Evolutionary conservation across 1,284 basidiomycete genomes (phyloP), one percentile per base, ranked within the genome.

Genomic region (Tilletia walkeri): DNA sequence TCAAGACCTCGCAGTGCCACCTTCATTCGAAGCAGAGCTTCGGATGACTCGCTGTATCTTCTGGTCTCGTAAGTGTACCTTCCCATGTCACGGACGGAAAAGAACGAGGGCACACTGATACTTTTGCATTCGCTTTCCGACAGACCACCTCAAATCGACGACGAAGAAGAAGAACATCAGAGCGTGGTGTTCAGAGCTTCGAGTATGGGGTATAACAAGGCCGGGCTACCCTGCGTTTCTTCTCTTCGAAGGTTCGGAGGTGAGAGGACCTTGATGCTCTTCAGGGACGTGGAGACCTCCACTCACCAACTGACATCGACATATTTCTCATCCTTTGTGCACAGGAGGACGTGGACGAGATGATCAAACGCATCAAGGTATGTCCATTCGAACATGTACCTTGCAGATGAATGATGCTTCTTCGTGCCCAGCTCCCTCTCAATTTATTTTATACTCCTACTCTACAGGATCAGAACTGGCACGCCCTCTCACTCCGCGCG

Each of bases 141-240:
- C 56, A 61, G 56, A 61, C 18, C 56, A 61, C 36, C 56, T 61
- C 24, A 61, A 61, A 4, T 61, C 56, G 24, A 34, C 56, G 2
- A 61, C 56, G 1, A 61, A 61, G 56, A 61, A 61, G 56, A 61
- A 61, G 56, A 61, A 61, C 56, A 61, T 61, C 34, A 3, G 56
- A 1, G 36, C 56, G 5, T 61, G 7, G 3, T 61, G 56, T 36
- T 24, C 56, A 6, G 56, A 61, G 2, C 20, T 61, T 30, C 56
- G 56, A n/a, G 36, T 61, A n/a, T 61, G 56, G 56, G 56, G 24
- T 30, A 24, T 61, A n/a, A 61, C 56, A 16, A 30, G 34, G 36
- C 56, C 56, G 18, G 56, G 56, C 16, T 61, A 61, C 4, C 56
- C 56, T 1, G 56, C 56, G n/a, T 61, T 61, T 18, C 56, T 61